Percentiles rank a stretch among this genome's conserved stretches.
Conservation (phyloP, 2,329 filamentous ascomycete genomes). For the Sordariomycetes sp. region DNA sequence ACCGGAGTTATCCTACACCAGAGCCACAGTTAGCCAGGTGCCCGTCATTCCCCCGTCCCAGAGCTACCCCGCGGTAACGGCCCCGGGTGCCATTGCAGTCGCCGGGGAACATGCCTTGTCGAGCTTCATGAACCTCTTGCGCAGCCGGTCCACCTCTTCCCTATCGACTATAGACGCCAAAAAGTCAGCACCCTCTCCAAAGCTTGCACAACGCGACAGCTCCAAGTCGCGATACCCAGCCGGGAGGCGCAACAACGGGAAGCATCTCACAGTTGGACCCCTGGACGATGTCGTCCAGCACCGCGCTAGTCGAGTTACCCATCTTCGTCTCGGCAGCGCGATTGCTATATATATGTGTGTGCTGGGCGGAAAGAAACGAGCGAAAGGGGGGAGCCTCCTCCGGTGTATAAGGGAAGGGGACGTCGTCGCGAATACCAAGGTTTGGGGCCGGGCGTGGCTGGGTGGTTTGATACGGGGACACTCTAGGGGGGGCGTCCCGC, state of each 20-base stretch:
- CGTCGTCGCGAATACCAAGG: not conserved
- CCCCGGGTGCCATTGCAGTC: not conserved
- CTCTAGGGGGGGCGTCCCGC: not conserved
- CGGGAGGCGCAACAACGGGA: conserved; percentile 9
- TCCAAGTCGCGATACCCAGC: not conserved
- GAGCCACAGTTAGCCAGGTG: not conserved
- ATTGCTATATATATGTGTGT: not conserved
- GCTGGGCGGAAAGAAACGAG: not conserved
- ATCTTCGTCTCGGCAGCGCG: too few relatives aligned
- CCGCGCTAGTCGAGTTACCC: conserved; percentile 57
- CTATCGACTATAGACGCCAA: conserved; percentile 57
- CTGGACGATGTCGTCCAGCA: conserved; percentile 92
- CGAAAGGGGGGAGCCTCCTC: not conserved
- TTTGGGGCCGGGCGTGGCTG: not conserved
- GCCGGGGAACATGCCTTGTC: conserved; percentile 58
- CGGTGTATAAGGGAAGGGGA: not conserved
- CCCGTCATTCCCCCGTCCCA: not conserved
- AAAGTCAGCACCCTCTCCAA: not conserved
- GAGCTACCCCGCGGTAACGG: not conserved
- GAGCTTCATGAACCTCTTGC: conserved; percentile 98
- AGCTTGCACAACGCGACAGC: not conserved
- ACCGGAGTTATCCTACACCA: conserved; percentile 75
- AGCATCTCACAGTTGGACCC: conserved; percentile 71
- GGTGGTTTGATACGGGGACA: not conserved
- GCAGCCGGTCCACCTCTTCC: conserved; percentile 89